These are phyloP conservation scores for Geotrichum fermentans DNA, from an alignment of 1,139 yeast species.

Conservation along the genomic window DNA sequence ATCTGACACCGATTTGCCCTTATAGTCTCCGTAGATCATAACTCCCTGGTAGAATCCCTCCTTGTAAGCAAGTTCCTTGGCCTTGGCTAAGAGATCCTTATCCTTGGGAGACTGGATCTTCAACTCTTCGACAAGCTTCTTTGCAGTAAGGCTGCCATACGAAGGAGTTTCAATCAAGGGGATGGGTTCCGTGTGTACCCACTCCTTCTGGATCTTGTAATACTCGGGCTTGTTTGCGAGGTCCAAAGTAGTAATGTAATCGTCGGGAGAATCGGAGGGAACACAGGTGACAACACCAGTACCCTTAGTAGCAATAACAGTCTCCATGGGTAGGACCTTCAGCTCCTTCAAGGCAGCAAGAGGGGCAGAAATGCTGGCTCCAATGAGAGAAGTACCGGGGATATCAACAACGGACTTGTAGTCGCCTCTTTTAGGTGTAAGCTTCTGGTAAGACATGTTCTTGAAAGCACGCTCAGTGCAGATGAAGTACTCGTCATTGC, in stretches of 20 bases:
- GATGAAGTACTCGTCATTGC: constrained; percentile 68
- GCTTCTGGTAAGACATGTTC: constrained; percentile 92
- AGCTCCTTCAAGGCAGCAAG: constrained; percentile 64
- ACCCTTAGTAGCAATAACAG: constrained; percentile 90
- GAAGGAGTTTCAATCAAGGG: constrained; percentile 75
- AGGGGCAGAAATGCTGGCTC: constrained; percentile 85
- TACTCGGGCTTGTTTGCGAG: constrained; percentile 86
- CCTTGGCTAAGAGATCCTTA: constrained; percentile 75
- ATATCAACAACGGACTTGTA: constrained; percentile 58
- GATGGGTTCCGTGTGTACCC: constrained; percentile 71
- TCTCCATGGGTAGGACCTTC: constrained; percentile 94
- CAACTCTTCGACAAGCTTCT: constrained; percentile 72
- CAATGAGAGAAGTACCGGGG: constrained; percentile 71
- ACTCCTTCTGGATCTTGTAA: constrained; percentile 75
- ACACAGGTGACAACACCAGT: constrained; percentile 99
- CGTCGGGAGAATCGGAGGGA: constrained; percentile 98
- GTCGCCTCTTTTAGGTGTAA: constrained; percentile 84
- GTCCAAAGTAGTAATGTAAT: constrained; percentile 79
- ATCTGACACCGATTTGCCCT: constrained; percentile 82
- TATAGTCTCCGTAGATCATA: constrained; percentile 73
- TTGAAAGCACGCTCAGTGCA: constrained; percentile 97
- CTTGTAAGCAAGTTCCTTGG: constrained; percentile 92
- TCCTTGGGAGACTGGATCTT: constrained; percentile 96
- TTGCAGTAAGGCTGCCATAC: constrained; percentile 89
- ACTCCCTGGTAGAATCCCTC: constrained; percentile 94